Conservation (phyloP, 2,329 filamentous ascomycete species). For the Elsinoe fawcettii region DNA sequence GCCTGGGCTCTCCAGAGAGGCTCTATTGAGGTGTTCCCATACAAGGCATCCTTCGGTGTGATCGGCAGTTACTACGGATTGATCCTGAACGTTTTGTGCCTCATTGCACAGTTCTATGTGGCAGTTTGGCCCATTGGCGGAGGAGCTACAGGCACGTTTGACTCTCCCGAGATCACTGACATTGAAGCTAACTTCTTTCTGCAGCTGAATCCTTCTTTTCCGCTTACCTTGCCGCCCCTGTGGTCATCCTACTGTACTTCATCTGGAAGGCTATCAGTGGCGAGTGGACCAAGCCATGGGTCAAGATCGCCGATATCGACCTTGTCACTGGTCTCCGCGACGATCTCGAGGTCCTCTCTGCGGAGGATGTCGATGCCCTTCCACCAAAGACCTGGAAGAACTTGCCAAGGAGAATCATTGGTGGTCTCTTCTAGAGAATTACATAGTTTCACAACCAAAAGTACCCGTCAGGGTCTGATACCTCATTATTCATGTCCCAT, state of each 20-base stretch:
- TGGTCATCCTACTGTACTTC: constrained; percentile 22
- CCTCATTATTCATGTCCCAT: neutral
- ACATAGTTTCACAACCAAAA: constrained; percentile 9
- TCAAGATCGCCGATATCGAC: constrained; percentile 22
- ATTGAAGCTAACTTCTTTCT: no score
- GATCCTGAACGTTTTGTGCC: constrained; percentile 44
- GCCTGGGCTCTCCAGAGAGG: constrained; percentile 63
- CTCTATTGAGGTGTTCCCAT: constrained; percentile 53
- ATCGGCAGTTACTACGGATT: constrained; percentile 56
- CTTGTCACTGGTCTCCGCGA: constrained; percentile 19
- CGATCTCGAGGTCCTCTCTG: constrained; percentile 5
- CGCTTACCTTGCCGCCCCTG: constrained; percentile 21
- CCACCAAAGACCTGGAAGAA: constrained; percentile 10
- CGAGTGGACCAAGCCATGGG: constrained; percentile 17
- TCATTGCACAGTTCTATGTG: constrained; percentile 38
- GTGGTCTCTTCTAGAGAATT: constrained; percentile 11
- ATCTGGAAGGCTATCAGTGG: constrained; percentile 21
- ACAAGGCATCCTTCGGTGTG: constrained; percentile 50
- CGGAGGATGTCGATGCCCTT: neutral
- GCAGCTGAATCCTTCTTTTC: constrained; percentile 21
- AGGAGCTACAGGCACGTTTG: no score
- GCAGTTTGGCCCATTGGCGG: constrained; percentile 16
- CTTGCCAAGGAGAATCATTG: constrained; percentile 4
- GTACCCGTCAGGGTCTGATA: neutral
- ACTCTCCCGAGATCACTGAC: no score